phyloP scores from a whole-genome alignment of 1,284 basidiomycete species.

The Volvariella surrecta region DNA sequence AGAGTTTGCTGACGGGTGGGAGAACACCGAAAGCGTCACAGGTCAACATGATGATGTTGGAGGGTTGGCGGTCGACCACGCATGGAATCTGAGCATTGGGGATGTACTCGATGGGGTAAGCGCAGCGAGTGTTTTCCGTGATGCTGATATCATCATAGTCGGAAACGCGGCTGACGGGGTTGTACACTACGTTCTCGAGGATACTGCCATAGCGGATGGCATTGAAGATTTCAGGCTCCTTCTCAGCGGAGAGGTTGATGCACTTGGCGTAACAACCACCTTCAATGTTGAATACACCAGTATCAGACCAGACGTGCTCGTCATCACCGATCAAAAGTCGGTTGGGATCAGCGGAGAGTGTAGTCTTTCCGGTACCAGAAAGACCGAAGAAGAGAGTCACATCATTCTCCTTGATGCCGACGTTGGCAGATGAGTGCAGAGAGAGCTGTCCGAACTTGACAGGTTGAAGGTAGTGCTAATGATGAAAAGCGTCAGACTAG shows the following conservation, averaged over 20 bases:
- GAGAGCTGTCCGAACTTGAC: constrained; percentile 98
- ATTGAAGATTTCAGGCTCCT: constrained; percentile 96
- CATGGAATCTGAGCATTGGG: constrained; percentile 94
- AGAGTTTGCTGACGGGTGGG: constrained; percentile 90
- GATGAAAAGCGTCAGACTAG: constrained; percentile 7
- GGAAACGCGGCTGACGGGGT: constrained; percentile 76
- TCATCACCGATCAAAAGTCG: constrained; percentile 94
- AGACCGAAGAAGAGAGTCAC: constrained; percentile 99
- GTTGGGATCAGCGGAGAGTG: constrained; percentile 88
- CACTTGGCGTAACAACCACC: constrained; percentile 99
- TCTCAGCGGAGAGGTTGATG: constrained; percentile 94
- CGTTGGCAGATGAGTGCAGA: constrained; percentile 98
- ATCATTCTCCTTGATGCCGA: constrained; percentile 83
- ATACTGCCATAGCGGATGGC: constrained; percentile 95
- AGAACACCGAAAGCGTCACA: constrained; percentile 99
- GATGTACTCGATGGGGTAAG: constrained; percentile 96
- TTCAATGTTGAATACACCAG: constrained; percentile 99
- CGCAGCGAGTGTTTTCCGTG: constrained; percentile 99
- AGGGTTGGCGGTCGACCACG: constrained; percentile 76
- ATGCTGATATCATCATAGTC: constrained; percentile 97
- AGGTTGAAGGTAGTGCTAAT: constrained; percentile 93
- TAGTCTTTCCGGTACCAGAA: constrained; percentile 98
- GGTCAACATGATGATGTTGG: constrained; percentile 96
- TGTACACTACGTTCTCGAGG: constrained; percentile 99
- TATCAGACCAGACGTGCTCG: constrained; percentile 97